phyloP scores from a whole-genome alignment of 371 early-diverging fungal genomes.

The Rhizopus arrhizus region DNA sequence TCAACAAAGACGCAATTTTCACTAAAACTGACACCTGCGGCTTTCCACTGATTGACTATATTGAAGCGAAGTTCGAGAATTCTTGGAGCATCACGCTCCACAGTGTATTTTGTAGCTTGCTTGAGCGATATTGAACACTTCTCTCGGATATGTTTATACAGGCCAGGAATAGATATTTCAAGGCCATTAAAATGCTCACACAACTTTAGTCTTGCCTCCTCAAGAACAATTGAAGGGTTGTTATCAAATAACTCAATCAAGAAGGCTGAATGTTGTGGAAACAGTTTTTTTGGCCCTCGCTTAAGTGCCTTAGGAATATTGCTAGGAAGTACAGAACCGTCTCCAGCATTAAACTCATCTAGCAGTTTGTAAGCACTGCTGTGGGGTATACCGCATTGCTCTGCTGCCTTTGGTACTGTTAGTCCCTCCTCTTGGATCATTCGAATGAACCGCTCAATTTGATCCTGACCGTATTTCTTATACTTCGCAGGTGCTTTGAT shows the following conservation, averaged over 20 bases:
- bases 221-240: conserved; percentile 16
- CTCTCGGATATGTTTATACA: conserved; percentile 22
- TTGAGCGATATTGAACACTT: conserved; percentile 15
- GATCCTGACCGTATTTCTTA: too few relatives aligned
- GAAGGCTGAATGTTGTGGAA: conserved; percentile 14
- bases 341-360: conserved; percentile 13
- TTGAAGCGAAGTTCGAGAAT: conserved; percentile 7
- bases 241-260: too few relatives aligned
- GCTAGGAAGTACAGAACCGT: conserved; percentile 10
- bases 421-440: conserved; percentile 19
- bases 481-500: too few relatives aligned
- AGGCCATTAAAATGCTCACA: conserved; percentile 6
- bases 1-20: conserved; percentile 7
- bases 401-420: conserved; percentile 18
- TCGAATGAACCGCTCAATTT: too few relatives aligned
- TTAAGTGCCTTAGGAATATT: background rate
- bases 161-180: conserved; percentile 10
- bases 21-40: background rate
- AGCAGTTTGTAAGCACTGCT: conserved; percentile 15
- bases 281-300: conserved; percentile 10
- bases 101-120: conserved; percentile 17
- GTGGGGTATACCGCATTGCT: conserved; percentile 15
- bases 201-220: conserved; percentile 14
- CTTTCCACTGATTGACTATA: conserved; percentile 2
- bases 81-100: too few relatives aligned